Evolutionary conservation across 768 basidiomycete species (phyloP).

Genomic region (Boletus coccyginus): DNA sequence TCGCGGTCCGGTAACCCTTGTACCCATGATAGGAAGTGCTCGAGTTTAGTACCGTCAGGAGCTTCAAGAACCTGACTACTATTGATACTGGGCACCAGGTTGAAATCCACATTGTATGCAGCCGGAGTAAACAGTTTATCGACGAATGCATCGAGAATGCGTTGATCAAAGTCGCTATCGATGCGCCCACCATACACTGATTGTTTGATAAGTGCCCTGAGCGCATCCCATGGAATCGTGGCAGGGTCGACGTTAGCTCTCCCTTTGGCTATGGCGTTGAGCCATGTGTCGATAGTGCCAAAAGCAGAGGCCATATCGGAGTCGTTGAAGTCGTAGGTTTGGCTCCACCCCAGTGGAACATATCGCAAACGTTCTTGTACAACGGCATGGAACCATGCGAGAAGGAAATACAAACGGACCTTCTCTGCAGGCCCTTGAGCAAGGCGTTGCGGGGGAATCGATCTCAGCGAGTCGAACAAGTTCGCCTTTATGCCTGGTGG

Average conservation of each 20-base stretch:
- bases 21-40: slow-evolving; percentile 91
- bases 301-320: slow-evolving; percentile 95
- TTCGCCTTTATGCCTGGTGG: slow-evolving; percentile 97
- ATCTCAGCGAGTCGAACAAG: slow-evolving; percentile 81
- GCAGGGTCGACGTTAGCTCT: slow-evolving; percentile 90
- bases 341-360: slow-evolving; percentile 95
- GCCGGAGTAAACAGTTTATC: slow-evolving; percentile 82
- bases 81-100: slow-evolving; percentile 67
- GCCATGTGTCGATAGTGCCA: slow-evolving; percentile 89
- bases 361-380: slow-evolving; percentile 97
- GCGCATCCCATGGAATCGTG: slow-evolving; percentile 90
- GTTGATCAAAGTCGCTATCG: slow-evolving; percentile 94
- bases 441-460: slow-evolving; percentile 68
- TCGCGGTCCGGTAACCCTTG: slow-evolving; percentile 86
- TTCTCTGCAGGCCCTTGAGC: slow-evolving; percentile 91
- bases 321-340: slow-evolving; percentile 98
- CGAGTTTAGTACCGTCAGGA: slow-evolving; percentile 91
- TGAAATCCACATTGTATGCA: slow-evolving; percentile 93
- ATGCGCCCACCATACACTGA: slow-evolving; percentile 94
- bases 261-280: slow-evolving; percentile 76
- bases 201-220: slow-evolving; percentile 92
- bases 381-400: slow-evolving; percentile 99
- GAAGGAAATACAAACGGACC: slow-evolving; percentile 87
- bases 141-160: slow-evolving; percentile 90
- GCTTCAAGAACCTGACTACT: slow-evolving; percentile 58